These are phyloP conservation scores for Purpureocillium takamizusanense DNA, from an alignment of 2,329 filamentous ascomycete species.

Conservation along the genomic window DNA sequence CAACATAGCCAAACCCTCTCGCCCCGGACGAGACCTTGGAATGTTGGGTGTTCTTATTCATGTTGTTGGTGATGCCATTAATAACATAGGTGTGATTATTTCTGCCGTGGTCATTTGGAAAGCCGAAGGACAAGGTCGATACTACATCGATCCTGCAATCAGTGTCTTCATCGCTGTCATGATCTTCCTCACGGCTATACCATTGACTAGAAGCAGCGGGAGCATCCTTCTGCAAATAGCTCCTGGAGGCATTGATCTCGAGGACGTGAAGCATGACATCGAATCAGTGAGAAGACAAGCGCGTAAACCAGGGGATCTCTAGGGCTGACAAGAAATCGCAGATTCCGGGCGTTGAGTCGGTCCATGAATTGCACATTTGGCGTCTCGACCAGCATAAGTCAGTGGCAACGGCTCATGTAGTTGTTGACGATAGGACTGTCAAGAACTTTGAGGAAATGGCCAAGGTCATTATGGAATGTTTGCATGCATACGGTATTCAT, in stretches of 20 bases:
- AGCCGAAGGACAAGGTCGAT: constrained; percentile 44
- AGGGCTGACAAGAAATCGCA: constrained; percentile 16
- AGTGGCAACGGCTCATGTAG: constrained; percentile 61
- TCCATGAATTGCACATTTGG: constrained; percentile 71
- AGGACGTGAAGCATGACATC: constrained; percentile 59
- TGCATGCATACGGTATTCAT: constrained; percentile 67
- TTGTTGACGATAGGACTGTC: constrained; percentile 49
- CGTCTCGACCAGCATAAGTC: constrained; percentile 60
- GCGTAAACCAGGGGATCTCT: background rate
- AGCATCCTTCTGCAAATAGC: constrained; percentile 60
- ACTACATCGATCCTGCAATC: constrained; percentile 64
- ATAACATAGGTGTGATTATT: constrained; percentile 68
- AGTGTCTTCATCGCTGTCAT: constrained; percentile 64
- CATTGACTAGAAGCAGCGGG: constrained; percentile 53
- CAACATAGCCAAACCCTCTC: constrained; percentile 17
- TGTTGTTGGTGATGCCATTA: constrained; percentile 62
- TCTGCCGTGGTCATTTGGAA: constrained; percentile 63
- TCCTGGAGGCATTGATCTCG: constrained; percentile 47
- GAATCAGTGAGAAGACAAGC: constrained; percentile 53
- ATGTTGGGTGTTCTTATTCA: constrained; percentile 65
- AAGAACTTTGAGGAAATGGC: constrained; percentile 51
- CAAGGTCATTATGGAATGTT: constrained; percentile 55
- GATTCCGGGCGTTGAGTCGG: constrained; percentile 56
- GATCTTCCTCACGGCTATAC: constrained; percentile 56
- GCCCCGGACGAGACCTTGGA: constrained; percentile 50